A percentile compares a stretch with the other conserved stretches of the same genome.
phyloP scores from a whole-genome alignment of 2,329 filamentous ascomycete genomes.

The Beauveria sp. region DNA sequence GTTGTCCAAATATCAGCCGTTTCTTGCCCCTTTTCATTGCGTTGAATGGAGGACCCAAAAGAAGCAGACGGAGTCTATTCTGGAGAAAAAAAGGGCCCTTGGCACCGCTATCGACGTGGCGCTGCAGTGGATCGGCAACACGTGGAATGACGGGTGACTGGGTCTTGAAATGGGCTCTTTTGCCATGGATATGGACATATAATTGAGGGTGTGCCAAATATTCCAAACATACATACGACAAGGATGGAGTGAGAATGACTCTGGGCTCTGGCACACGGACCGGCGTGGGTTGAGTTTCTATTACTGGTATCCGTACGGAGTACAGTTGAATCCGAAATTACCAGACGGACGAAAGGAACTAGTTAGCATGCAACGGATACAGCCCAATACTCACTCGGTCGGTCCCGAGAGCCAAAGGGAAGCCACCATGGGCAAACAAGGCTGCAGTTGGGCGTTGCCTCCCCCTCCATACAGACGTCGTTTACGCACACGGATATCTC shows the following conservation, averaged over 20 bases:
- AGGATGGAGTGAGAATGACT: not conserved
- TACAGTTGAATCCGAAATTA: not conserved
- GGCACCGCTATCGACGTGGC: slow-evolving; percentile 6
- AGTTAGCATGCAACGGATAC: too few species aligned
- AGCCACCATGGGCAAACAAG: not conserved
- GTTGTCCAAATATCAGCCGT: not conserved
- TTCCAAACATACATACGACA: not conserved
- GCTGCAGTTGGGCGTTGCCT: not conserved
- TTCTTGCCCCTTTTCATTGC: not conserved
- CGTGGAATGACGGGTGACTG: slow-evolving; percentile 8
- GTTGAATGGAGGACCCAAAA: not conserved
- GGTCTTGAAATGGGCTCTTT: not conserved
- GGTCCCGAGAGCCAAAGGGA: not conserved
- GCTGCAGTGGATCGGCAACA: slow-evolving; percentile 5
- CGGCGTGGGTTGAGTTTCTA: too few species aligned
- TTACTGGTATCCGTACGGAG: too few species aligned
- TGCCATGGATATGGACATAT: not conserved
- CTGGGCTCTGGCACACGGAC: too few species aligned
- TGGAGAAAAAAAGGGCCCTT: not conserved
- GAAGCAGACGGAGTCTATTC: not conserved
- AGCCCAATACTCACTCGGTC: not conserved
- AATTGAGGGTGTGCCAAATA: not conserved
- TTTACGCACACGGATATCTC: not conserved
- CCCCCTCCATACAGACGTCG: not conserved
- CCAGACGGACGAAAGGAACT: not conserved